Evolutionary conservation across 2,329 filamentous ascomycete genomes (phyloP), one percentile per base, ranked within the genome.

Genomic region (Metarhizium rileyi): DNA sequence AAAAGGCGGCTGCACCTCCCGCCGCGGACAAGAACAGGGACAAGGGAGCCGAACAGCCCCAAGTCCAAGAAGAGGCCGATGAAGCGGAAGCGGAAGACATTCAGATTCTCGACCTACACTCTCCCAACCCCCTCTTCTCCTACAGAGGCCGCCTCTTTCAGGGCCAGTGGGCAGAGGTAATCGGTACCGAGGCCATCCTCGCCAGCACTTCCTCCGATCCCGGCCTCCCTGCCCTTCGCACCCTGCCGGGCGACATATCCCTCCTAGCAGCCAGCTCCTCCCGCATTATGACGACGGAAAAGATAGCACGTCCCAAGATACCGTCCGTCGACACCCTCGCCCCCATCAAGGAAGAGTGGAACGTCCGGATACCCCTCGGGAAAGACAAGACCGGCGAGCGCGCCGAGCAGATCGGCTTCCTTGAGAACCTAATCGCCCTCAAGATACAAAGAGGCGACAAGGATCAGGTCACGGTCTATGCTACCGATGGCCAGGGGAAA

Each of bases 141-240:
- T 94, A 94, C 67, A 78, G 84, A 51, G 86, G 86, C 27, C 80
- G 84, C 53, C 71, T 94, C 22, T 93, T 90, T 62, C 82, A 81
- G 55, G 91, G 89, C 55, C 71, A 80, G 43, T 97, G 91, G 91
- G 78, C 81, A 10, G 81, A 87, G 53, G 85, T 89, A 52, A 79
- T 95, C 41, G 91, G 91, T 33, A 95, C 90, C 0, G 88, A 94
- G 57, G 71, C 90, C 55, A 78, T 95, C 40, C 84, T 96, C 59
- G 76, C 75, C 67, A 67, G 16, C 76, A 73, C 47, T 58, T 25
- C 38, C 66, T 36, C 49, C 51, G 14, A 18, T 26, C 4, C 20
- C 48, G 30, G 30, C 30, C 63, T 73, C 2, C 72, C 74, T 3
- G 62, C 64, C 18, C 61, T 75, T 26, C 74, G 72, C 22, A 67